phyloP scores from a whole-genome alignment of 257 asterid genomes.

The Parsonsia alboflavescens region DNA sequence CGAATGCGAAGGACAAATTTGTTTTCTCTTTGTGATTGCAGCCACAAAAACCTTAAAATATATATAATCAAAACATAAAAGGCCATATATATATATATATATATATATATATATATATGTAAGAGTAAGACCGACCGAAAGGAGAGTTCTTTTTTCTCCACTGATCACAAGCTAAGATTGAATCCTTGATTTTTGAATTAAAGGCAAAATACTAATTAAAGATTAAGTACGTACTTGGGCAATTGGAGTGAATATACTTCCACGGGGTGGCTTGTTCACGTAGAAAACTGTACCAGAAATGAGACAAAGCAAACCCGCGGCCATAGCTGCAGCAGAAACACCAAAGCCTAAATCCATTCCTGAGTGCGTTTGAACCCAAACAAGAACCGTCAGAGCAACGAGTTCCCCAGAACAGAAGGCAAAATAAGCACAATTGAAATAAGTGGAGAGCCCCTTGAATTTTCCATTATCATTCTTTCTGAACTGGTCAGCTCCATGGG shows the following conservation, averaged over 20 bases:
- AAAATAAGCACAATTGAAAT: slow-evolving; percentile 69
- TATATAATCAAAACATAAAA: neutral
- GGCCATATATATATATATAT: no score
- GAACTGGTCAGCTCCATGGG: slow-evolving; percentile 74
- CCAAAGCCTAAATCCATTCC: slow-evolving; percentile 79
- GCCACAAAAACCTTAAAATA: slow-evolving; percentile 53
- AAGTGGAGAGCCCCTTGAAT: slow-evolving; percentile 52
- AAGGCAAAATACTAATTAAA: no score
- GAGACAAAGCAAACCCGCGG: slow-evolving; percentile 44
- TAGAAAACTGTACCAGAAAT: slow-evolving; percentile 49
- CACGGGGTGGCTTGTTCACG: slow-evolving; percentile 48
- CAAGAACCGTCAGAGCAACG: slow-evolving; percentile 60
- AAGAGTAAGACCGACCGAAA: no score
- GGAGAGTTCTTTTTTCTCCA: no score
- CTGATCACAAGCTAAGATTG: no score
- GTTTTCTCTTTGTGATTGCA: slow-evolving; percentile 68
- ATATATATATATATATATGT: no score
- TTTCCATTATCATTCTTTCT: slow-evolving; percentile 23
- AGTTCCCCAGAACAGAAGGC: slow-evolving; percentile 69
- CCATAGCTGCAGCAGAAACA: slow-evolving; percentile 68
- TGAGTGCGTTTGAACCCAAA: slow-evolving; percentile 63
- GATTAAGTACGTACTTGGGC: slow-evolving; percentile 48
- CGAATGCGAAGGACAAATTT: slow-evolving; percentile 54
- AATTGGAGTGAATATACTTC: slow-evolving; percentile 56
- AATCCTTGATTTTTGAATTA: no score